Conservation (phyloP, 306 rosid genomes). For the Bauhinia variegata region DNA sequence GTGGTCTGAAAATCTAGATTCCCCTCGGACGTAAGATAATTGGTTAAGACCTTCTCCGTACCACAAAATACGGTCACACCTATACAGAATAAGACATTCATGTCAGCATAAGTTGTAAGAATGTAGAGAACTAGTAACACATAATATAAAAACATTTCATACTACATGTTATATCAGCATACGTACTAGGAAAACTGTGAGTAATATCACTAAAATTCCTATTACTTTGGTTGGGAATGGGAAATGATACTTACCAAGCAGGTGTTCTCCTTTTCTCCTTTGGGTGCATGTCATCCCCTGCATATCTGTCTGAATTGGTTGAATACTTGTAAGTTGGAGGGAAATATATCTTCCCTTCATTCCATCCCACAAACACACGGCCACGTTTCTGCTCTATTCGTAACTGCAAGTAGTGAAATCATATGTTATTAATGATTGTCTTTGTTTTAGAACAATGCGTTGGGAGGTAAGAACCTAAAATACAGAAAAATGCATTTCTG, state of each 20-base stretch:
- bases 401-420: slow-evolving; percentile 58
- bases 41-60: slow-evolving; percentile 97
- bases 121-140: background rate
- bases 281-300: slow-evolving; percentile 93
- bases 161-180: slow-evolving; percentile 6
- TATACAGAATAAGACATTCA: slow-evolving; percentile 34
- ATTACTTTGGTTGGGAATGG: slow-evolving; percentile 18
- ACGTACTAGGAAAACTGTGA: too few relatives aligned
- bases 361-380: slow-evolving; percentile 86
- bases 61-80: slow-evolving; percentile 99
- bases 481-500: slow-evolving; percentile 7
- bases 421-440: slow-evolving; percentile 24
- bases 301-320: slow-evolving; percentile 93
- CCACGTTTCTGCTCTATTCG: slow-evolving; percentile 93
- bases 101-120: slow-evolving; percentile 34
- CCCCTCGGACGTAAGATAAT: slow-evolving; percentile 89
- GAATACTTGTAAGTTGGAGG: slow-evolving; percentile 99
- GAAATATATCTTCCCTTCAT: slow-evolving; percentile 94
- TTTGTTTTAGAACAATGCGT: slow-evolving; percentile 2
- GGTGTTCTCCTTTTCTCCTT: slow-evolving; percentile 97
- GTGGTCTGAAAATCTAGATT: slow-evolving; percentile 93
- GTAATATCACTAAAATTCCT: background rate
- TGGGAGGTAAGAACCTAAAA: slow-evolving; percentile 22
- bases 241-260: slow-evolving; percentile 77
- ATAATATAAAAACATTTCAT: slow-evolving; percentile 3